Percentiles rank a stretch among this genome's conserved stretches.
These are phyloP conservation scores for Neckera pumila DNA, from an alignment of 225 moss, liverwort and hornwort genomes.

Conservation along the genomic window DNA sequence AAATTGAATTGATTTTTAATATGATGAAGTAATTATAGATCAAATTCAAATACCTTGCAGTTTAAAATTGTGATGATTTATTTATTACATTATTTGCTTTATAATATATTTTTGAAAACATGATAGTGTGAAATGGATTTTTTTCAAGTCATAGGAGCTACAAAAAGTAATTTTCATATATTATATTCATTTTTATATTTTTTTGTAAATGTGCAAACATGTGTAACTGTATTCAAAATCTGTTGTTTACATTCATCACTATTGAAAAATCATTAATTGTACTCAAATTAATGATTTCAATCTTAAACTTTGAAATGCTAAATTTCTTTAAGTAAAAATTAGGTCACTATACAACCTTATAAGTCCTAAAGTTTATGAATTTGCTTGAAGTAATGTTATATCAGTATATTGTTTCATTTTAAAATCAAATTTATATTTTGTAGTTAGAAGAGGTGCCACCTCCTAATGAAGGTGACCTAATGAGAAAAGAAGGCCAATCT, in stretches of 20 bases:
- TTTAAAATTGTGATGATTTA: background rate
- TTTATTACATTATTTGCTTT: background rate
- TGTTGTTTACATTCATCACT: background rate
- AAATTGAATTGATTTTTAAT: background rate
- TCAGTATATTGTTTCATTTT: background rate
- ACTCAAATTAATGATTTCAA: background rate
- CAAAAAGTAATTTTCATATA: background rate
- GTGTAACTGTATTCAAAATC: fast-evolving
- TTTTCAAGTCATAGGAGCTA: too few relatives aligned
- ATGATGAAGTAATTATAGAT: background rate
- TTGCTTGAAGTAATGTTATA: background rate
- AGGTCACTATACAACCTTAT: too few relatives aligned
- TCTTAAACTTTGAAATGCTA: background rate
- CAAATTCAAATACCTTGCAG: background rate
- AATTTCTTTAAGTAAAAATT: too few relatives aligned
- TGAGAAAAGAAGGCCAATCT: background rate
- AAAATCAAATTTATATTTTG: background rate
- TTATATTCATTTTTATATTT: too few relatives aligned
- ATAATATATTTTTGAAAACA: background rate
- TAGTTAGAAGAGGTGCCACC: background rate
- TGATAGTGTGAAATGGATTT: fast-evolving
- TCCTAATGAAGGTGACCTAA: background rate
- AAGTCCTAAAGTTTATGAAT: too few relatives aligned
- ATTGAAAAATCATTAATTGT: too few relatives aligned
- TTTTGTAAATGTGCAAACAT: too few relatives aligned